Evolutionary conservation across 805 yeast species (phyloP).

Genomic region (Saccharomycopsis sp.): DNA sequence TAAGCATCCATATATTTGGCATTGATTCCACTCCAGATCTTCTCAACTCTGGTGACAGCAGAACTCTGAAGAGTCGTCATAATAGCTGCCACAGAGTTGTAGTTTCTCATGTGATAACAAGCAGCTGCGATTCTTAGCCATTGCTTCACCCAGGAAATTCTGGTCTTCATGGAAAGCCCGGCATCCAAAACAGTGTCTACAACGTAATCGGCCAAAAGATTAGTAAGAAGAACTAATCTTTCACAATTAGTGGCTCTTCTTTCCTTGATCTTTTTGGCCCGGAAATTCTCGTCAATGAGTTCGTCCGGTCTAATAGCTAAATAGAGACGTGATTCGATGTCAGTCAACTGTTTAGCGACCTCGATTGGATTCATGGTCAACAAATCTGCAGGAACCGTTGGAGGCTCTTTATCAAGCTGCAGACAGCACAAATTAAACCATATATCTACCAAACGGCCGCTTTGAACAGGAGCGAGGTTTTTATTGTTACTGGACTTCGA

Average conservation of each 20-base stretch:
- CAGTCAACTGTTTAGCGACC: constrained; percentile 68
- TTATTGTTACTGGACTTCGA: constrained; percentile 1
- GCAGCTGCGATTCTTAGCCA: constrained; percentile 75
- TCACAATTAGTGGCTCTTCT: constrained; percentile 42
- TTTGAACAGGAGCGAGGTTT: constrained; percentile 24
- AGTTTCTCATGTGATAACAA: constrained; percentile 65
- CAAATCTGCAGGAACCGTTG: constrained; percentile 27
- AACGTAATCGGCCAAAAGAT: constrained; percentile 64
- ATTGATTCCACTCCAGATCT: constrained; percentile 52
- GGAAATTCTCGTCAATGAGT: constrained; percentile 55
- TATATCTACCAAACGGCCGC: constrained; percentile 30
- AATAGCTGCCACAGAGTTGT: constrained; percentile 73
- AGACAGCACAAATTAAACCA: constrained; percentile 54
- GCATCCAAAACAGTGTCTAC: constrained; percentile 62
- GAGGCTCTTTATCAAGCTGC: constrained; percentile 21
- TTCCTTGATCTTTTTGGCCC: constrained; percentile 51
- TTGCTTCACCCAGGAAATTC: constrained; percentile 50
- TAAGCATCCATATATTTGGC: constrained; percentile 56
- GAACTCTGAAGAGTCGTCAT: constrained; percentile 73
- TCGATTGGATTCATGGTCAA: constrained; percentile 63
- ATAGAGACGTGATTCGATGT: constrained; percentile 63
- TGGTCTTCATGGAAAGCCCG: constrained; percentile 35
- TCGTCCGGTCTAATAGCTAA: constrained; percentile 60
- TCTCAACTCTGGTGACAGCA: constrained; percentile 54
- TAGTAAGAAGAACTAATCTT: constrained; percentile 59